Conservation (phyloP, 768 basidiomycete species). For the Boletus sp. region DNA sequence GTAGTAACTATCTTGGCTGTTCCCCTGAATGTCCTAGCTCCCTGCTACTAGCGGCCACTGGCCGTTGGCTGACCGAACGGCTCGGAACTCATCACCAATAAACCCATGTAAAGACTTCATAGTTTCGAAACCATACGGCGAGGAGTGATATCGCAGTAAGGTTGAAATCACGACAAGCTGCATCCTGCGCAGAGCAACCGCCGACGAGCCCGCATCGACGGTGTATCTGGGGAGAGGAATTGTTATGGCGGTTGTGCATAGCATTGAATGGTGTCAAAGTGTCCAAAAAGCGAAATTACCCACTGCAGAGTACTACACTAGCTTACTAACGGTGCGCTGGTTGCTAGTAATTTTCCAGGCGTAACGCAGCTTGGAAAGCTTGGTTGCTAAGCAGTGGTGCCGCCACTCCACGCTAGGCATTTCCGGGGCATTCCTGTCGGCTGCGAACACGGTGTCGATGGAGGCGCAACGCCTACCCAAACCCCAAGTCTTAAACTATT, state of each 20-base stretch:
- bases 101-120: constrained; percentile 46
- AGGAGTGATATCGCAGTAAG: constrained; percentile 58
- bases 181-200: constrained; percentile 54
- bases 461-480: too few relatives aligned
- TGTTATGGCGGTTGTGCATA: constrained; percentile 48
- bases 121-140: constrained; percentile 48
- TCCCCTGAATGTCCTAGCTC: constrained; percentile 54
- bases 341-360: too few relatives aligned
- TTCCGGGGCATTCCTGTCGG: too few relatives aligned
- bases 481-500: too few relatives aligned
- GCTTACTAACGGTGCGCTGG: too few relatives aligned
- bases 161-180: constrained; percentile 49
- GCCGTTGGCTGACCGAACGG: constrained; percentile 42
- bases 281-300: too few relatives aligned
- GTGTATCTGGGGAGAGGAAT: constrained; percentile 3
- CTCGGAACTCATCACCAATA: constrained; percentile 46
- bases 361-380: too few relatives aligned
- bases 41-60: constrained; percentile 54
- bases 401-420: too few relatives aligned
- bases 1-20: not conserved
- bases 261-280: too few relatives aligned
- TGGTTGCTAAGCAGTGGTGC: too few relatives aligned
- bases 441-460: too few relatives aligned
- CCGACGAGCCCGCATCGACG: constrained; percentile 45
- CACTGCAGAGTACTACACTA: too few relatives aligned